These are phyloP conservation scores for Kurtzmaniella quercitrusa DNA, from an alignment of 1,139 yeast species.

Conservation along the genomic window DNA sequence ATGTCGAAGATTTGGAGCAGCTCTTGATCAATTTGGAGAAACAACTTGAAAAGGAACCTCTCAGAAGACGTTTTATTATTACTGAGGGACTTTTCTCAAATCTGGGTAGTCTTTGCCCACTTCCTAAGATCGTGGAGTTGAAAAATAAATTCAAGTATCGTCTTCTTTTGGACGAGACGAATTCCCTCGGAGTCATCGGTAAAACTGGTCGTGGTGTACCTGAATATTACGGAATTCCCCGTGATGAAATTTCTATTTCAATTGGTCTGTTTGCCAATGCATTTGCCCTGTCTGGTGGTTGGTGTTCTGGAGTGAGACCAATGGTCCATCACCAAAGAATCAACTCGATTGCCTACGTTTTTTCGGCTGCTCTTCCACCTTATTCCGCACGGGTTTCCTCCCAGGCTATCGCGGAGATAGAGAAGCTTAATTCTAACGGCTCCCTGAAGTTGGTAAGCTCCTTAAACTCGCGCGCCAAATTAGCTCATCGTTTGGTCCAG, in stretches of 20 bases:
- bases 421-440: constrained; percentile 28
- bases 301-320: constrained; percentile 79
- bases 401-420: constrained; percentile 47
- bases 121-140: constrained; percentile 66
- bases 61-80: constrained; percentile 83
- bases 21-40: constrained; percentile 62
- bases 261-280: constrained; percentile 83
- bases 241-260: constrained; percentile 73
- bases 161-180: constrained; percentile 79
- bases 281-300: constrained; percentile 91
- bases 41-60: constrained; percentile 61
- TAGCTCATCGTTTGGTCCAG: neutral
- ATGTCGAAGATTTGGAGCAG: constrained; percentile 73
- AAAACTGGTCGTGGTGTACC: constrained; percentile 82
- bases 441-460: constrained; percentile 25
- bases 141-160: constrained; percentile 82
- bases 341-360: constrained; percentile 85
- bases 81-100: constrained; percentile 87
- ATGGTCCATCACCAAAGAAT: constrained; percentile 93
- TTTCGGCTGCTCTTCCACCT: constrained; percentile 93
- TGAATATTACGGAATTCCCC: constrained; percentile 65
- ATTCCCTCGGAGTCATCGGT: constrained; percentile 85
- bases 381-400: constrained; percentile 77
- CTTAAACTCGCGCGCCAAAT: constrained; percentile 18
- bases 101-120: constrained; percentile 76